phyloP scores from a whole-genome alignment of 257 asterid genomes.

The Fraxinus americana region DNA sequence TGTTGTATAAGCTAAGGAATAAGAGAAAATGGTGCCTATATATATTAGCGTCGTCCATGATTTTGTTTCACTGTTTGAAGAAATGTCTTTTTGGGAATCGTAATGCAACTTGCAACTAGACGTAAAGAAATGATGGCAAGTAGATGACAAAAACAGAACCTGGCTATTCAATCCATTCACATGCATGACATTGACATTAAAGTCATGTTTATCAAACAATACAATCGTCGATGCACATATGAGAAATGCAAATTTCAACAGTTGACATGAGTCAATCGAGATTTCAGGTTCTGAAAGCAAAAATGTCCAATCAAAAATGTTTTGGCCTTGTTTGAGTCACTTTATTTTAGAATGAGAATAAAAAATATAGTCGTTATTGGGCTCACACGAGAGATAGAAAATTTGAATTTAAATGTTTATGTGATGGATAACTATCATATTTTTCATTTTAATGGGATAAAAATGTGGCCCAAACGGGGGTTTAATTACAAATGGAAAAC shows the following conservation, averaged over 20 bases:
- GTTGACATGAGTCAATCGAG: background rate
- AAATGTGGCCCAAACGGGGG: no score
- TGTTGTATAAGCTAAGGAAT: conserved; percentile 6
- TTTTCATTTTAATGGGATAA: no score
- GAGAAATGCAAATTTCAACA: background rate
- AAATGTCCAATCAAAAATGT: background rate
- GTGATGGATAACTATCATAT: no score
- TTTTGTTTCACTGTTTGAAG: background rate
- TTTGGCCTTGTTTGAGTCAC: no score
- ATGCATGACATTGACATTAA: background rate
- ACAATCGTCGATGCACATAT: no score
- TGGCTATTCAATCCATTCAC: background rate
- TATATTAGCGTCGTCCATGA: conserved; percentile 24
- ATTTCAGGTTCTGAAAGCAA: background rate
- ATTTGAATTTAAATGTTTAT: no score
- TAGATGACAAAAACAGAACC: background rate
- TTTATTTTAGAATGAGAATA: no score
- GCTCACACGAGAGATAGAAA: no score
- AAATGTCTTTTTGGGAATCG: background rate
- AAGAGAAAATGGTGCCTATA: conserved; percentile 22
- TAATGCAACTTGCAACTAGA: background rate
- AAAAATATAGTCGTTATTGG: no score
- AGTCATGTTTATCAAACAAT: no score
- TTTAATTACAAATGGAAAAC: background rate
- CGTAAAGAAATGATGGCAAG: background rate